Evolutionary conservation across 2,329 filamentous ascomycete species (phyloP), one percentile per base, ranked within the genome.

Genomic region (Penicillium sp.): DNA sequence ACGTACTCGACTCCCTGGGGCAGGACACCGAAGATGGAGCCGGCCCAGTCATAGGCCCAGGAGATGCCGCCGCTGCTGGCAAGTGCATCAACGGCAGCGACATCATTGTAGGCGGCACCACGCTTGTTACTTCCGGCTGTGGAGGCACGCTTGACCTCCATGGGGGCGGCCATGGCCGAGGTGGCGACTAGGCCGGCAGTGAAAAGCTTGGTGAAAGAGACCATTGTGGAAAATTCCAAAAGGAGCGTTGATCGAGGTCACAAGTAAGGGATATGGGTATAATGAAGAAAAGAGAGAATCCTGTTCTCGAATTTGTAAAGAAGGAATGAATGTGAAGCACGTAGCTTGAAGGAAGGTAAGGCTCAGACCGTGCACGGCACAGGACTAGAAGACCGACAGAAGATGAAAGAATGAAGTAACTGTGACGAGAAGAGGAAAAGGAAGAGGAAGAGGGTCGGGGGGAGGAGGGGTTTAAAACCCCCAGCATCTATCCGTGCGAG

Each of bases 31-130:
- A 52, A 56, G 19, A 62, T 35, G 18, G 52, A 52, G 38, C 61
- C 51, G 38, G 63, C 72, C 74, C 74, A 77, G 63, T 76, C 72
- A 63, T 76, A 75, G 30, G 69, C 70, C 74, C 74, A 77, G 34
- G 64, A 63, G 43, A 72, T 60, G 18, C 53, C 36, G 22, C 57
- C 61, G 39, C 53, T 58, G 39, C 51, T 54, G 43, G 57, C 42
- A 43, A 76, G 70, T 12, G 65, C 44, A 22, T 56, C n/a, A 10
- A 71, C 61, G 30, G 66, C 56, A 18, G 57, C 53, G 31, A 63
- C 59, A 31, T 69, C 60, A 54, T 75, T 76, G 68, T 75, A 77
- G 46, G 64, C 60, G 12, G 65, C 64, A 22, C 65, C 65, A 31
- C 65, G 63, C 58, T 68, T 66, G 57, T 49, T 49, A n/a, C 27